Evolutionary conservation across 257 asterid species (phyloP).

Genomic region (Forsythia suspensa): DNA sequence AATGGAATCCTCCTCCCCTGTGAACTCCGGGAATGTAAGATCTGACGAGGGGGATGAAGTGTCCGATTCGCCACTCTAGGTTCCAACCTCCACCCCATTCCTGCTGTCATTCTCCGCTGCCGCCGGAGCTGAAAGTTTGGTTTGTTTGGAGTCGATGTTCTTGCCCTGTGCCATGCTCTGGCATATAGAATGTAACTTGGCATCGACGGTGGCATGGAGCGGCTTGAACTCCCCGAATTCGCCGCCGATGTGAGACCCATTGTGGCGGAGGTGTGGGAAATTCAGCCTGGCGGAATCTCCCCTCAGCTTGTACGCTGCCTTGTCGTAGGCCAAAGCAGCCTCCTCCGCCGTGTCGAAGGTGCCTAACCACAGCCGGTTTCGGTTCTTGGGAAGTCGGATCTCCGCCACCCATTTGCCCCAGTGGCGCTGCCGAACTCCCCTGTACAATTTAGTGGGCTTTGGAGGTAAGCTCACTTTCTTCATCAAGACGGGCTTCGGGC

Average conservation of each 20-base stretch:
- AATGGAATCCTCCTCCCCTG: constrained; percentile 35
- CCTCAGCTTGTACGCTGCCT: constrained; percentile 87
- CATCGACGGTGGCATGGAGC: constrained; percentile 82
- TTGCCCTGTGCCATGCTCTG: constrained; percentile 68
- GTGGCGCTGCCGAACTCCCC: constrained; percentile 97
- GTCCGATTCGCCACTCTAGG: constrained; percentile 43
- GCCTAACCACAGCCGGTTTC: constrained; percentile 91
- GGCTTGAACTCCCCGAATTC: constrained; percentile 83
- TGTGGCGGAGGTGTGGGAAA: constrained; percentile 80
- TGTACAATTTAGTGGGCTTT: constrained; percentile 79
- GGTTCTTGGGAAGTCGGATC: constrained; percentile 86
- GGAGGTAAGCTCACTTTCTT: constrained; percentile 65
- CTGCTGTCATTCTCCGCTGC: constrained; percentile 10
- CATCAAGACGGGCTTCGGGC: constrained; percentile 59
- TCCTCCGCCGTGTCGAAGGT: constrained; percentile 35
- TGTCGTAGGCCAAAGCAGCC: constrained; percentile 87
- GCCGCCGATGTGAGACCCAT: constrained; percentile 63
- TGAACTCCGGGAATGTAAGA: constrained; percentile 38
- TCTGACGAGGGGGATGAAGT: constrained; percentile 49
- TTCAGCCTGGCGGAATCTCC: constrained; percentile 87
- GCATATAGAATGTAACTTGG: constrained; percentile 72
- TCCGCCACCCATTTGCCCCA: constrained; percentile 99
- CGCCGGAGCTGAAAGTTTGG: constrained; percentile 26
- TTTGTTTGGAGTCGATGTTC: constrained; percentile 54
- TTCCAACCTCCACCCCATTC: constrained; percentile 7